Evolutionary conservation across 495 filamentous ascomycete species (phyloP).

Genomic region (Trichodelitschia bisporula): DNA sequence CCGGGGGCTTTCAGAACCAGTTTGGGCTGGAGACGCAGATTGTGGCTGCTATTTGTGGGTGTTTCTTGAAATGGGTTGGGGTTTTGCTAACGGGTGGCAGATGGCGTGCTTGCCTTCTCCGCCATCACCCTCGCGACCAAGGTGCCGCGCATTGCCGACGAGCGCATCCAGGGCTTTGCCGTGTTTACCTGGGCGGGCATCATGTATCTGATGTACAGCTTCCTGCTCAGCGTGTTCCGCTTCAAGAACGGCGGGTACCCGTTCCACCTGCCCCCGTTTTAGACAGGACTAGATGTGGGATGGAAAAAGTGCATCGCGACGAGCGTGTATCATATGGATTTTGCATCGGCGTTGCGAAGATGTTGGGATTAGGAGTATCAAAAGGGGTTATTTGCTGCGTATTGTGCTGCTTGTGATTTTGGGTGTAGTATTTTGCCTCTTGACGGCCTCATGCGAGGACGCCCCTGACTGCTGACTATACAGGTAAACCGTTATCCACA

Average conservation of each 20-base stretch:
- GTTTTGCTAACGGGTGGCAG: conserved; percentile 19
- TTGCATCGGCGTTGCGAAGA: no score
- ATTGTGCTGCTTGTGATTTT: no score
- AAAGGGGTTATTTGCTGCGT: no score
- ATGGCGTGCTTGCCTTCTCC: conserved; percentile 78
- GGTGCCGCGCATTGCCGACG: conserved; percentile 64
- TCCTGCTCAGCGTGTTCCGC: conserved; percentile 80
- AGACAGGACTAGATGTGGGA: no score
- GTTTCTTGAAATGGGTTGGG: neutral
- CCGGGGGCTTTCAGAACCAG: conserved; percentile 82
- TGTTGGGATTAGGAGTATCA: no score
- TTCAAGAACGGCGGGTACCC: conserved; percentile 90
- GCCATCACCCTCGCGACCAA: conserved; percentile 77
- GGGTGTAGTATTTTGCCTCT: no score
- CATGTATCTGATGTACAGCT: conserved; percentile 69
- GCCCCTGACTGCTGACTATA: no score
- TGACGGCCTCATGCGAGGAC: no score
- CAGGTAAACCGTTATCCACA: no score
- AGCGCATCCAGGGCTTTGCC: conserved; percentile 52
- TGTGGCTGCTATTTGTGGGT: conserved; percentile 84
- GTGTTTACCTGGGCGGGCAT: conserved; percentile 63
- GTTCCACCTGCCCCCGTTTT: conserved; percentile 83
- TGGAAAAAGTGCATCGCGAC: no score
- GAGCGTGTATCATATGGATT: no score
- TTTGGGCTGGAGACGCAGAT: conserved; percentile 94